A percentile compares a stretch with the other conserved stretches of the same genome.
Evolutionary conservation across 2,329 filamentous ascomycete species (phyloP).

Genomic region (Leptographium radiaticola): DNA sequence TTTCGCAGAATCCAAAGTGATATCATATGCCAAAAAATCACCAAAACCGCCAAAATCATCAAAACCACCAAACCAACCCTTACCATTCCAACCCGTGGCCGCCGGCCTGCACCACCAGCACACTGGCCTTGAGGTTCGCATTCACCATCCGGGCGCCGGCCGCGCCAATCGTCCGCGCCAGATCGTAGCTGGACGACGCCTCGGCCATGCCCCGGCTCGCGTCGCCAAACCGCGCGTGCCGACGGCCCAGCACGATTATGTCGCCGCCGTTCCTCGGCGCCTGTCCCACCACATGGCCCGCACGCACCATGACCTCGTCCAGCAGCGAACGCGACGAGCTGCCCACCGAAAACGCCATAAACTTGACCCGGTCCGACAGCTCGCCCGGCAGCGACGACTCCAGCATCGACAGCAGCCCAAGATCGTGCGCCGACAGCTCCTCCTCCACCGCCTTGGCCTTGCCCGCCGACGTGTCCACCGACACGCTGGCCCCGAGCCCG

Average conservation of each 20-base stretch:
- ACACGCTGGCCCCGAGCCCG: background rate
- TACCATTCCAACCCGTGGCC: slow-evolving; percentile 10
- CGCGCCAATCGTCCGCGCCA: slow-evolving; percentile 42
- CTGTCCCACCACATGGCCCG: slow-evolving; percentile 44
- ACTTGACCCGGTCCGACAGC: slow-evolving; percentile 25
- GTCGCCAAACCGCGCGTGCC: slow-evolving; percentile 21
- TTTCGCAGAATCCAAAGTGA: background rate
- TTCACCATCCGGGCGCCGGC: slow-evolving; percentile 47
- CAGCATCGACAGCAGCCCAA: slow-evolving; percentile 21
- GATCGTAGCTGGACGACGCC: slow-evolving; percentile 20
- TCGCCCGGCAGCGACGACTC: slow-evolving; percentile 20
- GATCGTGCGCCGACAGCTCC: slow-evolving; percentile 22
- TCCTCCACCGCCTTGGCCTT: slow-evolving; percentile 11
- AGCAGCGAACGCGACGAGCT: slow-evolving; percentile 24
- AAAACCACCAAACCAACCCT: background rate
- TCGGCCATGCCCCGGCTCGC: slow-evolving; percentile 8
- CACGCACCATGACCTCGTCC: slow-evolving; percentile 35
- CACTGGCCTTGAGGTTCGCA: slow-evolving; percentile 47
- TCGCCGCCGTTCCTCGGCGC: slow-evolving; percentile 55
- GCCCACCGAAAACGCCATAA: slow-evolving; percentile 32
- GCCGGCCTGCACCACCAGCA: slow-evolving; percentile 56
- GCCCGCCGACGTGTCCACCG: slow-evolving; percentile 1
- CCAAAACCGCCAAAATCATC: background rate
- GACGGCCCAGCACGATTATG: slow-evolving; percentile 53
- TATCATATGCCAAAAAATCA: background rate